Percentiles rank a stretch among this genome's conserved stretches.
Evolutionary conservation across 202 grass and related monocot species (phyloP).

Genomic region (Panicum virgatum): DNA sequence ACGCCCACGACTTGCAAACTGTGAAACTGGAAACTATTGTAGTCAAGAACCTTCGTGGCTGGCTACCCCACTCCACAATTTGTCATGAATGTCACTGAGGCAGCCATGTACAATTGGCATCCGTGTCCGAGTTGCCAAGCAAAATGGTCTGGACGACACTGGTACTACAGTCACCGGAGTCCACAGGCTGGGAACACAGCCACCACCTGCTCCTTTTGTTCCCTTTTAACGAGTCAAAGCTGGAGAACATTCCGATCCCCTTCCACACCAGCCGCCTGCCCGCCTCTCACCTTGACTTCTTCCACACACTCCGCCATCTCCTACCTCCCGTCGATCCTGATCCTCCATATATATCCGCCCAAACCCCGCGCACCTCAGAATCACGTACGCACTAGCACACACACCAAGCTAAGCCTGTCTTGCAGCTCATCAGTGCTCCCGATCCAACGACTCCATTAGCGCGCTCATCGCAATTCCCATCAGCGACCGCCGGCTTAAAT

Average conservation of each 20-base stretch:
- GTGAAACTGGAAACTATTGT: neutral
- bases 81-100: no score
- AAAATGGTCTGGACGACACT: neutral
- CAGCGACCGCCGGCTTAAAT: no score
- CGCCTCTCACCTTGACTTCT: neutral
- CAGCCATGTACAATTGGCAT: no score
- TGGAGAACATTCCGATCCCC: constrained; percentile 36
- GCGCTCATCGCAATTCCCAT: no score
- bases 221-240: constrained; percentile 19
- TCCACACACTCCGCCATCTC: neutral
- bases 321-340: neutral
- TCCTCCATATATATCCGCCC: constrained; percentile 14
- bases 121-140: neutral
- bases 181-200: neutral
- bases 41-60: neutral
- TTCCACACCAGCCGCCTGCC: constrained; percentile 40
- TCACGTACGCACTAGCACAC: neutral
- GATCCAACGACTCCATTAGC: neutral
- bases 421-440: neutral
- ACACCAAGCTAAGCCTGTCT: neutral
- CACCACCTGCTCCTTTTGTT: neutral
- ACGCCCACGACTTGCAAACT: neutral
- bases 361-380: neutral
- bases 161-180: neutral
- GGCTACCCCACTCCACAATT: no score